Conservation (phyloP, 2,329 filamentous ascomycete genomes). For the Neodidymelliopsis sp. region DNA sequence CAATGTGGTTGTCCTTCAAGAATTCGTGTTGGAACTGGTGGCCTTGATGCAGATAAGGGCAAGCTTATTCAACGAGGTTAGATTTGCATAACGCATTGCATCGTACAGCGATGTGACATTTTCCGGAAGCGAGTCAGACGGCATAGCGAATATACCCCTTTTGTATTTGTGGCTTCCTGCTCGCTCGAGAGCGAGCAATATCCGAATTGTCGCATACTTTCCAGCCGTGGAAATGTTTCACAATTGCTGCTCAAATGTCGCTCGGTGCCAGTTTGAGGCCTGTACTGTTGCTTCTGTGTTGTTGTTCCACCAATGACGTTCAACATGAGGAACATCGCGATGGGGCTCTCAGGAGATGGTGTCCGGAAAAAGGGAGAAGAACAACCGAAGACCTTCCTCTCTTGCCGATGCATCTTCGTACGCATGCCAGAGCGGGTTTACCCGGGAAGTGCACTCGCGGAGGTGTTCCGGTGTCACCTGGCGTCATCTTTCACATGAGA, state of each 20-base stretch:
- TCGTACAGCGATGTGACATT: slow-evolving; percentile 3
- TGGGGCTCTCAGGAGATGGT: slow-evolving; percentile 16
- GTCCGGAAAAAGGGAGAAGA: slow-evolving; percentile 18
- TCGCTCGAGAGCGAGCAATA: not conserved
- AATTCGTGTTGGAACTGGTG: slow-evolving; percentile 59
- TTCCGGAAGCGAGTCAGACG: slow-evolving; percentile 13
- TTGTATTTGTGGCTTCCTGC: slow-evolving; percentile 10
- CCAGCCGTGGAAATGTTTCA: slow-evolving; percentile 7
- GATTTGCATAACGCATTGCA: slow-evolving; percentile 40
- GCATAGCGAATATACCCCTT: slow-evolving; percentile 35
- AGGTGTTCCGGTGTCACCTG: slow-evolving; percentile 29
- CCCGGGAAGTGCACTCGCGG: slow-evolving; percentile 28
- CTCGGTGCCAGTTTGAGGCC: slow-evolving; percentile 7
- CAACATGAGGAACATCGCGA: not conserved
- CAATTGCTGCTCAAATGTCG: not conserved
- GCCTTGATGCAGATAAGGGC: slow-evolving; percentile 58
- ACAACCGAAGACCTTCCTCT: slow-evolving; percentile 7
- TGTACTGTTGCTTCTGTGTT: slow-evolving; percentile 1
- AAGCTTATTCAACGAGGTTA: slow-evolving; percentile 57
- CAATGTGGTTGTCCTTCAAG: slow-evolving; percentile 59
- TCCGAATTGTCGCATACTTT: not conserved
- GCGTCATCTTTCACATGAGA: slow-evolving; percentile 49
- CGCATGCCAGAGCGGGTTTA: slow-evolving; percentile 31
- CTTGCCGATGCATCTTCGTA: slow-evolving; percentile 28
- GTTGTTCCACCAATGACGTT: slow-evolving; percentile 17